phyloP scores from a whole-genome alignment of 257 asterid species.

The Solanum piurae region DNA sequence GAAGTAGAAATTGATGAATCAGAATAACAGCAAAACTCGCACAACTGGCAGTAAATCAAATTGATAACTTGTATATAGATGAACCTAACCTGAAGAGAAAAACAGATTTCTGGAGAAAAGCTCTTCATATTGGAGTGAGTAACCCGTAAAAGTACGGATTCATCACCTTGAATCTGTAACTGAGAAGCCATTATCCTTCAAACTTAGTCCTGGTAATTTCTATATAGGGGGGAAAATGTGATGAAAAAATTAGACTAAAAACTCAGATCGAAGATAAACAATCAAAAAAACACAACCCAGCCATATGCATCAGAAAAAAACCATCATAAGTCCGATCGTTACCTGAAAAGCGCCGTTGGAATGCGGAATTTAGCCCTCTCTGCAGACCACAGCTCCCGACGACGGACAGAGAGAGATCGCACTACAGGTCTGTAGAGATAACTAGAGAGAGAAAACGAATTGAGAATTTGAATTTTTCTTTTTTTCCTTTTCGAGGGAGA shows the following conservation, averaged over 20 bases:
- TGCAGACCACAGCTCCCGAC: neutral
- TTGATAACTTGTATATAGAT: neutral
- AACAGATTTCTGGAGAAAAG: slow-evolving; percentile 60
- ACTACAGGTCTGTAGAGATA: neutral
- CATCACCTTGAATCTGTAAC: slow-evolving; percentile 65
- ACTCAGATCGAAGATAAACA: neutral
- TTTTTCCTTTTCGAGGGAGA: neutral
- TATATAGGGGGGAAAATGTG: neutral
- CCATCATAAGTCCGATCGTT: neutral
- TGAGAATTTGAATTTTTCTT: neutral
- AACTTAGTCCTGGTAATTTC: neutral
- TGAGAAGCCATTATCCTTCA: slow-evolving; percentile 37
- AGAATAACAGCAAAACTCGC: neutral
- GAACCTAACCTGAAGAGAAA: slow-evolving; percentile 48
- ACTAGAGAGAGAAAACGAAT: neutral
- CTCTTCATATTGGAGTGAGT: slow-evolving; percentile 90
- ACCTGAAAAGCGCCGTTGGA: neutral
- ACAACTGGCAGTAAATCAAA: neutral
- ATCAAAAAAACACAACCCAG: neutral
- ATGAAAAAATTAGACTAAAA: neutral
- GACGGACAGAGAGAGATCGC: neutral
- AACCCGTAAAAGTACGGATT: slow-evolving; percentile 52
- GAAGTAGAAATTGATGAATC: neutral
- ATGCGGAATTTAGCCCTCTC: neutral
- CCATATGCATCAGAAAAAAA: neutral